phyloP scores from a whole-genome alignment of 2,329 filamentous ascomycete species.

The Fusarium goolgardi region DNA sequence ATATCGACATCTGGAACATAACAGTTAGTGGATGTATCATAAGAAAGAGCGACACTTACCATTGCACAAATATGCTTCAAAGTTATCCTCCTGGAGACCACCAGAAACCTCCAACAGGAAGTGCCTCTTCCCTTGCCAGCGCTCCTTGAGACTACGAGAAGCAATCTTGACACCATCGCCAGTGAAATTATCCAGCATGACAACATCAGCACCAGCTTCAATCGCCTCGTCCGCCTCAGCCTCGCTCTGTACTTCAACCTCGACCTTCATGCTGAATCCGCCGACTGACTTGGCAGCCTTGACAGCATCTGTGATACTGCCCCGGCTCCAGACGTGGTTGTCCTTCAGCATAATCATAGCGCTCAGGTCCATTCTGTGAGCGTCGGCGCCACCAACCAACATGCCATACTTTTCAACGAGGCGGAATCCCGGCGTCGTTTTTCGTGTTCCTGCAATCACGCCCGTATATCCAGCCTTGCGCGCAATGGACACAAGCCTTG shows the following conservation, averaged over 20 bases:
- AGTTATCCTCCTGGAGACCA: conserved; percentile 86
- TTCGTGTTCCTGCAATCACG: conserved; percentile 91
- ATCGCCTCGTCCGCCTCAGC: conserved; percentile 93
- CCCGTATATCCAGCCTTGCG: conserved; percentile 79
- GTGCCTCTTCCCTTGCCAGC: conserved; percentile 78
- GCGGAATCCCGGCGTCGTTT: conserved; percentile 95
- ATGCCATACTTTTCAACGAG: conserved; percentile 99
- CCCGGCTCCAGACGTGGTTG: conserved; percentile 95
- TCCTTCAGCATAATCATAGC: conserved; percentile 99
- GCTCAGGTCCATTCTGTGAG: conserved; percentile 89
- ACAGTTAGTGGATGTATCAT: conserved; percentile 8
- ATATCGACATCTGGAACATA: conserved; percentile 86
- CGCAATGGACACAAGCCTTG: conserved; percentile 65
- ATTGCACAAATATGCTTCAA: conserved; percentile 80
- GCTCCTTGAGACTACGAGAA: conserved; percentile 79
- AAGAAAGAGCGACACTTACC: conserved; percentile 59
- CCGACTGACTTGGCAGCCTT: conserved; percentile 83
- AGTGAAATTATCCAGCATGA: conserved; percentile 98
- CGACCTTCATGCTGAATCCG: conserved; percentile 92
- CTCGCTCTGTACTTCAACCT: conserved; percentile 93
- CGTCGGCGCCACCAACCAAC: conserved; percentile 91
- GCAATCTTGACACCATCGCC: conserved; percentile 80
- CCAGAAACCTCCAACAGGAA: conserved; percentile 94
- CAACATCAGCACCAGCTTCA: conserved; percentile 87
- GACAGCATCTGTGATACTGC: conserved; percentile 88